Base-by-base conservation (phyloP, 495 filamentous ascomycete species). In the Bathelium albidoporum region DNA sequence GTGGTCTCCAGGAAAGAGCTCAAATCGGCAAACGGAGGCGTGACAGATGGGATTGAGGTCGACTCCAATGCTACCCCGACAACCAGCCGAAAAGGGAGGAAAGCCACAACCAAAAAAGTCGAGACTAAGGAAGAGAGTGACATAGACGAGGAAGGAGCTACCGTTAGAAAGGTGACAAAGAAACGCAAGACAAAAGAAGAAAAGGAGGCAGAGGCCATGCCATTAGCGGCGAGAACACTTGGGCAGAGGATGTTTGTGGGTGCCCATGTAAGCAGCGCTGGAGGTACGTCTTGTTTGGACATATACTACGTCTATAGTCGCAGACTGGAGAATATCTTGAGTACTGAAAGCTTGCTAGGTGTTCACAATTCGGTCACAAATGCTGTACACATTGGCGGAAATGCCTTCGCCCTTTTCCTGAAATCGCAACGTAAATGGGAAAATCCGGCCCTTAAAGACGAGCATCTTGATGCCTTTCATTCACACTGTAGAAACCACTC, bases 391-490 rank as follows among this genome's bases (percentile, higher is more conserved):
- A 26, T 32, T 49, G 85, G 92, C 62, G 91, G 86, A 26, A 98
- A 98, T 70, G 84, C 91, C 24, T 94, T 97, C 66, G 94, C 94
- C 16, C 75, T 97, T 24, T 98, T 98, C 75, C 81, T 97, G 62
- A 97, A 97, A 72, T 94, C 89, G 0, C 95, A 97, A 72, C 84
- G 90, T 44, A 97, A 95, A 77, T 98, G 94, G 94, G 77, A 80
- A n/a, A 92, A 87, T 68, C 91, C 93, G 0, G 82, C 87, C 12
- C 77, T 97, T 1, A 79, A 86, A 32, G 74, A 83, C 61, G 85
- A 90, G 20, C 81, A 87, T 39, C 73, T 78, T 58, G 79, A 85
- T 34, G 78, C 83, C 20, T 98, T 96, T 77, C 79, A 77, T 62
- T 75, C 78, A 29, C 75, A 83, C 32, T 90, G 87, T 66, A 75